phyloP scores from a whole-genome alignment of 495 filamentous ascomycete species.

The Neurospora sp. region DNA sequence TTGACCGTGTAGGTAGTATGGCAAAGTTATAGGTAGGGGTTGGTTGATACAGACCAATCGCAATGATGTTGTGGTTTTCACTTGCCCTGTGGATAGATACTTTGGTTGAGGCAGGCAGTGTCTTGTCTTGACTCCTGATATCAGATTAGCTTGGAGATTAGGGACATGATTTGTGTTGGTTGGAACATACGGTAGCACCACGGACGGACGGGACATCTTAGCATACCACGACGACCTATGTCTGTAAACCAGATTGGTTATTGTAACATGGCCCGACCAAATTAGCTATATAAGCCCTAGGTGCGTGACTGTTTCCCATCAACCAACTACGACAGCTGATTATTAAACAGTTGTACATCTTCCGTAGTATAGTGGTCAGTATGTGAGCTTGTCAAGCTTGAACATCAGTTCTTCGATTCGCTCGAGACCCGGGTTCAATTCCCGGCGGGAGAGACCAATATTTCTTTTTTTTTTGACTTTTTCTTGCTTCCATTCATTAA shows the following conservation, averaged over 20 bases:
- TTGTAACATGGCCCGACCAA: not conserved
- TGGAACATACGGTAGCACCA: not conserved
- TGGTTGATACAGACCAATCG: not conserved
- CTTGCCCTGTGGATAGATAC: not conserved
- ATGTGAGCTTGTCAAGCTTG: not conserved
- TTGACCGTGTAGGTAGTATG: no score
- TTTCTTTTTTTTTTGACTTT: not conserved
- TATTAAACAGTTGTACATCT: not conserved
- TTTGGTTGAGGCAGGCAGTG: not conserved
- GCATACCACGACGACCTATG: not conserved
- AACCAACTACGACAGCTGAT: not conserved
- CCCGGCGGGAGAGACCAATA: not conserved
- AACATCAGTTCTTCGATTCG: not conserved
- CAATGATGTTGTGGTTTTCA: not conserved
- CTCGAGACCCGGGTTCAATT: not conserved
- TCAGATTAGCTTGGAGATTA: not conserved
- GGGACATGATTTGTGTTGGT: not conserved
- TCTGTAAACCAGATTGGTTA: not conserved
- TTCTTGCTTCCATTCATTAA: not conserved
- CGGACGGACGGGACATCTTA: not conserved
- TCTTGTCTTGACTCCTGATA: not conserved
- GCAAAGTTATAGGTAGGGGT: no score
- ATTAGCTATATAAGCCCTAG: not conserved
- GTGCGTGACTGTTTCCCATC: accelerated
- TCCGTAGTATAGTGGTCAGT: not conserved